Conservation (phyloP, 2,329 filamentous ascomycete genomes). For the Arthrobotrys conoides region DNA sequence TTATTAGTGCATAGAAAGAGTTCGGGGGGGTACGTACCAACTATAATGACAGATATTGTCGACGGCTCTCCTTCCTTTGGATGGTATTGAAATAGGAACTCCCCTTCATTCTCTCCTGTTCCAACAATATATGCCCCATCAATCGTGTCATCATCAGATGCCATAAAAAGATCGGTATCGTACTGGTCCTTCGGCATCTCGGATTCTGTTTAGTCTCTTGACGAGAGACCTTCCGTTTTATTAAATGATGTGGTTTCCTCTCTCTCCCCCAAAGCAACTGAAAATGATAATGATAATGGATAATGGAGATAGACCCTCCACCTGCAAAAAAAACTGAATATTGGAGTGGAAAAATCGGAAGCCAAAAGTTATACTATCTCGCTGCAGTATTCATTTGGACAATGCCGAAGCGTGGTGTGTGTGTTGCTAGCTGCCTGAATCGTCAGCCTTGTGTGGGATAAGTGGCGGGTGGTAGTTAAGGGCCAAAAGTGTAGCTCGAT, state of each 20-base stretch:
- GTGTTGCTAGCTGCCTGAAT: background rate
- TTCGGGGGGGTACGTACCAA: slow-evolving; percentile 23
- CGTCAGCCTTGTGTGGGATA: slow-evolving; percentile 12
- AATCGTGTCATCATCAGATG: slow-evolving; percentile 54
- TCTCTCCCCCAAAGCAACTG: background rate
- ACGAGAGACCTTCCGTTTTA: background rate
- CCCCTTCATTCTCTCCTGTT: slow-evolving; percentile 51
- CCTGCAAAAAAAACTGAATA: background rate
- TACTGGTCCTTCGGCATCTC: slow-evolving; percentile 55
- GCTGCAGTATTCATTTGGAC: slow-evolving; percentile 11
- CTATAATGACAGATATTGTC: slow-evolving; percentile 50
- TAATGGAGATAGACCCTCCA: background rate
- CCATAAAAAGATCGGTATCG: slow-evolving; percentile 54
- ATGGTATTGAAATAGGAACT: slow-evolving; percentile 58
- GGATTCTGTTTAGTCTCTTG: slow-evolving; percentile 8
- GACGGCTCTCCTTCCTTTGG: slow-evolving; percentile 47
- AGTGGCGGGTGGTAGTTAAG: background rate
- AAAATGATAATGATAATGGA: background rate
- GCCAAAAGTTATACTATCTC: slow-evolving; percentile 1
- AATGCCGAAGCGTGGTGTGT: background rate
- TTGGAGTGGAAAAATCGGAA: background rate
- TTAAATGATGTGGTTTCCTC: slow-evolving; percentile 16
- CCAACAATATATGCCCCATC: slow-evolving; percentile 53
- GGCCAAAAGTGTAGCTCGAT: slow-evolving; percentile 42
- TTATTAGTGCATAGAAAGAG: background rate